phyloP scores from a whole-genome alignment of 352 stramenopile species.

The Globisporangium alternatum region DNA sequence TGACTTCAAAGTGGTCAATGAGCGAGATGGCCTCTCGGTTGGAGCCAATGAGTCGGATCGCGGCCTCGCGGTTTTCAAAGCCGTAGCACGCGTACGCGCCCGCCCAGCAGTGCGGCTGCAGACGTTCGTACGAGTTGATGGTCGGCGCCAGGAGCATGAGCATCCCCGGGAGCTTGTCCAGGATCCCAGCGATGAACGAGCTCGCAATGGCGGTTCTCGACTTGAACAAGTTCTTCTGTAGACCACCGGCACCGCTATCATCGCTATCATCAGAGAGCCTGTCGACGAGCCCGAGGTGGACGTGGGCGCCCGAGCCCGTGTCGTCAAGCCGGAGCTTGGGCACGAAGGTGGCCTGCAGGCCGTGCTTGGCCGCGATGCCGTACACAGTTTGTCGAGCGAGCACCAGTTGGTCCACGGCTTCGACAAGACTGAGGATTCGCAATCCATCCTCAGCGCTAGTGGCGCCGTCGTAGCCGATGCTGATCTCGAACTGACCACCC shows the following conservation, averaged over 20 bases:
- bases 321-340: slow-evolving; percentile 22
- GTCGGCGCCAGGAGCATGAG: slow-evolving; percentile 26
- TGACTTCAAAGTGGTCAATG: slow-evolving; percentile 30
- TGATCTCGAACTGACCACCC: slow-evolving; percentile 35
- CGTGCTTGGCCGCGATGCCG: slow-evolving; percentile 18
- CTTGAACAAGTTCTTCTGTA: slow-evolving; percentile 15
- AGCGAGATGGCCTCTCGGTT: not conserved
- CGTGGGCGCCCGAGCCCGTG: slow-evolving; percentile 20
- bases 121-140: slow-evolving; percentile 26
- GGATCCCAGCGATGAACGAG: slow-evolving; percentile 21
- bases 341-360: slow-evolving; percentile 22
- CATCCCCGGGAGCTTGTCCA: slow-evolving; percentile 23
- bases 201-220: not conserved
- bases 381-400: slow-evolving; percentile 26
- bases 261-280: not conserved
- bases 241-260: not conserved
- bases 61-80: slow-evolving; percentile 32
- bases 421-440: slow-evolving; percentile 13
- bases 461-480: slow-evolving; percentile 16
- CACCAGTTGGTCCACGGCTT: slow-evolving; percentile 26
- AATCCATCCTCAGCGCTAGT: not conserved
- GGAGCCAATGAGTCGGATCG: slow-evolving; percentile 21
- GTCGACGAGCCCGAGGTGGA: slow-evolving; percentile 24
- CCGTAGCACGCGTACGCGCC: slow-evolving; percentile 31
- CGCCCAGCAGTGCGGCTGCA: slow-evolving; percentile 31